These are phyloP conservation scores for Curvularia hawaiiensis DNA, from an alignment of 2,329 filamentous ascomycete genomes.

Conservation along the genomic window DNA sequence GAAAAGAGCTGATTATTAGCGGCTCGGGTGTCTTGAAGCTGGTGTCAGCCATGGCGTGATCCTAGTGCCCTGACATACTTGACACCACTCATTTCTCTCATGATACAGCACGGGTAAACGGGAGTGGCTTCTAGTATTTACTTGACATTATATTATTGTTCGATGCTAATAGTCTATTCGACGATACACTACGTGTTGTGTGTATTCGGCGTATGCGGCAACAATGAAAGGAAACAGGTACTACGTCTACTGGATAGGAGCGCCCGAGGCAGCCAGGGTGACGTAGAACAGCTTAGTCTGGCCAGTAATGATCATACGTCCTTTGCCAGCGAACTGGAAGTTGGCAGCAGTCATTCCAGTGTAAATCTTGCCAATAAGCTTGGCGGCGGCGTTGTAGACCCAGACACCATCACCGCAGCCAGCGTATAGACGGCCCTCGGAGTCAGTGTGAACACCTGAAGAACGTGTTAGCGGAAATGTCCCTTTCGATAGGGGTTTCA, in stretches of 20 bases:
- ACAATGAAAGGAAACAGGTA: neutral
- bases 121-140: neutral
- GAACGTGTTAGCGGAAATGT: slow-evolving; percentile 6
- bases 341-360: slow-evolving; percentile 29
- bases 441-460: slow-evolving; percentile 28
- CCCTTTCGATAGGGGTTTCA: neutral
- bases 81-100: neutral
- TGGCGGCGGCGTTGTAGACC: slow-evolving; percentile 54
- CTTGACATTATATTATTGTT: neutral
- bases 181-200: neutral
- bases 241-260: slow-evolving; percentile 6
- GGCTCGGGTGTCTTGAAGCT: neutral
- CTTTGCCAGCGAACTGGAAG: slow-evolving; percentile 32
- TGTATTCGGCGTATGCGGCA: neutral
- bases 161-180: neutral
- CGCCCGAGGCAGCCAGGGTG: slow-evolving; percentile 26
- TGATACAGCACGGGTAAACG: neutral
- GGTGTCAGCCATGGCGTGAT: neutral
- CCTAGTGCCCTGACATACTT: neutral
- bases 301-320: slow-evolving; percentile 32
- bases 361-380: slow-evolving; percentile 49
- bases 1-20: neutral
- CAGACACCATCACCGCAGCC: slow-evolving; percentile 58
- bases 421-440: slow-evolving; percentile 60
- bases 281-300: slow-evolving; percentile 33